Conservation (phyloP, 1,284 basidiomycete genomes). For the Afroboletus lepidellus region DNA sequence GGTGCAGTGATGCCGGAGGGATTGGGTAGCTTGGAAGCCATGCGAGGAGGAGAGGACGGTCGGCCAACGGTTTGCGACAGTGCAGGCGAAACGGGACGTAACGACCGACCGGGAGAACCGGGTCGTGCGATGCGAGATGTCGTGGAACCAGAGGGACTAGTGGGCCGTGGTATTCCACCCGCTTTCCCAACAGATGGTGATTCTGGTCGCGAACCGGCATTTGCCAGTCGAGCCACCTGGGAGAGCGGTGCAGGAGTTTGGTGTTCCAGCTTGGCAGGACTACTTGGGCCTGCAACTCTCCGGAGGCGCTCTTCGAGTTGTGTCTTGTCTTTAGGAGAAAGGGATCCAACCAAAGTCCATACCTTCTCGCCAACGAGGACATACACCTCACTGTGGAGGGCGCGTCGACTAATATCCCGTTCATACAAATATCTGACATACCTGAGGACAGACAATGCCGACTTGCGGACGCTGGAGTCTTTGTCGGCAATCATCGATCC, state of each 20-base stretch:
- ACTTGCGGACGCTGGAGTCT: conserved; percentile 83
- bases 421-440: conserved; percentile 28
- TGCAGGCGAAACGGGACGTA: conserved; percentile 55
- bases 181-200: conserved; percentile 51
- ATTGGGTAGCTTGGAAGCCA: conserved; percentile 25
- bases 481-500: conserved; percentile 86
- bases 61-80: conserved; percentile 34
- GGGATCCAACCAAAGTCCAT: conserved; percentile 74
- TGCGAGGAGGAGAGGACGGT: conserved; percentile 48
- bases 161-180: conserved; percentile 54
- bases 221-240: conserved; percentile 55
- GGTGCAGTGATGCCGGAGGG: conserved; percentile 24
- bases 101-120: conserved; percentile 53
- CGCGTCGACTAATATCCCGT: conserved; percentile 6
- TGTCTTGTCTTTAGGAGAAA: conserved; percentile 86
- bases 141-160: conserved; percentile 57
- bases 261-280: conserved; percentile 46
- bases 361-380: conserved; percentile 82
- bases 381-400: conserved; percentile 69
- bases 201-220: conserved; percentile 48
- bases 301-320: conserved; percentile 89
- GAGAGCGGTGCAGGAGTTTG: conserved; percentile 33
- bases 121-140: conserved; percentile 58
- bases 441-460: conserved; percentile 77
- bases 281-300: conserved; percentile 69